phyloP scores from a whole-genome alignment of 2,329 filamentous ascomycete genomes.

The Seiridium cupressi region DNA sequence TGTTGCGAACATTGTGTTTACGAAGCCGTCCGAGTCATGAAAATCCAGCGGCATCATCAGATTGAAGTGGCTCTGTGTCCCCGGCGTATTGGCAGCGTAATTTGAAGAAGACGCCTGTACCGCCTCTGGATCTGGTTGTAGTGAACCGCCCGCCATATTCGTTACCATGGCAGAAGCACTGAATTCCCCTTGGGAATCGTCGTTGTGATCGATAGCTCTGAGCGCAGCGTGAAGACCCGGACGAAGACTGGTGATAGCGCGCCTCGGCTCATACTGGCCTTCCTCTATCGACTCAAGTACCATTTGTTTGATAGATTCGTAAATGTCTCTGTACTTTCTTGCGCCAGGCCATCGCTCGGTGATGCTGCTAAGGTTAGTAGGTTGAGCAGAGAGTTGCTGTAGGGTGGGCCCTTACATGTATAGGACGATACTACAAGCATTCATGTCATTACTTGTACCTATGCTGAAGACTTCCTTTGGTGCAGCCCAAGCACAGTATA shows the following conservation, averaged over 20 bases:
- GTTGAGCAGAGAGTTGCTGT: not conserved
- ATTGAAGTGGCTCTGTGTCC: not conserved
- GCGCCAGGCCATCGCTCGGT: conserved; percentile 17
- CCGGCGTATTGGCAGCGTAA: not conserved
- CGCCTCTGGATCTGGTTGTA: not conserved
- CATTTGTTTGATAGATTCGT: conserved; percentile 10
- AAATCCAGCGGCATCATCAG: conserved; percentile 8
- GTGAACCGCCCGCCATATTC: conserved; percentile 7
- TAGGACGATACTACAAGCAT: conserved; percentile 22
- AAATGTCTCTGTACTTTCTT: conserved; percentile 8
- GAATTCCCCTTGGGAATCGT: conserved; percentile 1
- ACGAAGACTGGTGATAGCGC: conserved; percentile 4
- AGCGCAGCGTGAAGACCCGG: conserved; percentile 5
- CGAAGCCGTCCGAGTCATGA: conserved; percentile 5
- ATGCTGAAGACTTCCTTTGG: conserved; percentile 18
- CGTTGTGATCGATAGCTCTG: not conserved
- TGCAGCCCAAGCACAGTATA: conserved; percentile 28
- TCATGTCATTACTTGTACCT: conserved; percentile 22
- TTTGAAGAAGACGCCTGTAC: not conserved
- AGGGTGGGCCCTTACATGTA: conserved; percentile 9
- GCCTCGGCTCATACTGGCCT: conserved; percentile 4
- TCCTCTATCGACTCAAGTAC: conserved; percentile 11
- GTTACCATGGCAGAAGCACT: conserved; percentile 7
- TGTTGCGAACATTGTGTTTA: not conserved
- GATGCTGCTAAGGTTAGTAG: conserved; percentile 4